Base-by-base conservation (phyloP, 2,329 filamentous ascomycete genomes). In the Botrytis hyacinthi region DNA sequence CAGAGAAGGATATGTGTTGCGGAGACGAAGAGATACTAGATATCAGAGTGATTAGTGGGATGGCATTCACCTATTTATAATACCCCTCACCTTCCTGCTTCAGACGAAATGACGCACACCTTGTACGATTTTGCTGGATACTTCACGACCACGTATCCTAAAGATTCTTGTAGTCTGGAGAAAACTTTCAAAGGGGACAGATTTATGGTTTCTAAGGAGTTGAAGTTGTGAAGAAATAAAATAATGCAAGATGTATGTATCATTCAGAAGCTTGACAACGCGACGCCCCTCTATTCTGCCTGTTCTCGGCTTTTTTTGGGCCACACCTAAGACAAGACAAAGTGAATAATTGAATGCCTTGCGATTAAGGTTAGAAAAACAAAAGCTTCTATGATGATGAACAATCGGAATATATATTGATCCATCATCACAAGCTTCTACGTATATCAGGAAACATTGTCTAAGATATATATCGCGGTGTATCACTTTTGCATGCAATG, bases 41-140 rank as follows among this genome's bases (percentile, higher is more conserved):
- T 46, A 46, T 46, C 35, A 70, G 6, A 68, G 63, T 68, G 63
- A 69, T 72, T 68, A 72, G 71, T 60, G 71, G 63, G 40, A 69
- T 72, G 51, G 16, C 62, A 68, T 65, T 72, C 63, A 72, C 67
- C 29, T 69, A 72, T 69, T 68, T 69, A 68, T 68, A 46, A 57
- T 44, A 72, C 63, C 71, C 71, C 71, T 72, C 71, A 72, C 71
- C 71, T 72, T 59, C 51, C 26, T 69, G 59, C 69, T 72, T 37
- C 40, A 69, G 51, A 68, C n/a, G n/a, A 72, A 69, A 61, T 69
- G 71, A 69, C 71, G 71, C 62, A 69, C 62, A 68, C 62, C 51
- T 69, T 37, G 51, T 48, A 42, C 32, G 37, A 12, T 42, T 68
- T 69, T 68, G 40, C 35, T 69, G 63, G 29, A 48, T 46, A 69